Evolutionary conservation across 805 yeast species (phyloP).

Genomic region (Saturnispora gosingensis): DNA sequence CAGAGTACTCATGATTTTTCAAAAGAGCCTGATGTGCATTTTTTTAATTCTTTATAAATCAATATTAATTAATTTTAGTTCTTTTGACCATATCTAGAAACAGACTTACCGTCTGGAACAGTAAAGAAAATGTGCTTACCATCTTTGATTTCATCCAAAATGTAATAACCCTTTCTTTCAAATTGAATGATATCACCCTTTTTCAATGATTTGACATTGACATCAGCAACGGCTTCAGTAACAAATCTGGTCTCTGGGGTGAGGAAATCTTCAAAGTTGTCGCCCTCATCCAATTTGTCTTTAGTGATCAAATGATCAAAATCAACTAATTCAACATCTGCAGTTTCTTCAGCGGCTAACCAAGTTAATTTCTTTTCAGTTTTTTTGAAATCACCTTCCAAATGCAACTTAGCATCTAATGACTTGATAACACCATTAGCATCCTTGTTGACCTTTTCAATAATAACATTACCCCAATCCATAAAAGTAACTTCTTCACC

Average conservation of each 20-base stretch:
- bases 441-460: slow-evolving; percentile 59
- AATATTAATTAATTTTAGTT: slow-evolving; percentile 12
- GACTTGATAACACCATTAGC: slow-evolving; percentile 45
- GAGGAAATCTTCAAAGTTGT: slow-evolving; percentile 83
- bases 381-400: slow-evolving; percentile 95
- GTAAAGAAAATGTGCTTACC: slow-evolving; percentile 75
- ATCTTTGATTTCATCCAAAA: slow-evolving; percentile 57
- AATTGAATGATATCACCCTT: slow-evolving; percentile 87
- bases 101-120: slow-evolving; percentile 91
- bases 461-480: slow-evolving; percentile 97
- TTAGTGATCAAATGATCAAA: slow-evolving; percentile 93
- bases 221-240: slow-evolving; percentile 68
- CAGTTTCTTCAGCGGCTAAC: slow-evolving; percentile 76
- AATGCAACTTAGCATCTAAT: slow-evolving; percentile 69
- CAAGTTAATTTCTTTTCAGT: slow-evolving; percentile 92
- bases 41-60: background rate
- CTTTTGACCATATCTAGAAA: slow-evolving; percentile 66
- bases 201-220: slow-evolving; percentile 66
- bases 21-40: background rate
- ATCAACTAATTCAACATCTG: slow-evolving; percentile 71
- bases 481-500: slow-evolving; percentile 94
- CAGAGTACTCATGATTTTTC: background rate
- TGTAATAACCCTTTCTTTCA: slow-evolving; percentile 94
- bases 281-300: slow-evolving; percentile 92
- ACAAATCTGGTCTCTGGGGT: slow-evolving; percentile 84